These are phyloP conservation scores for Phytophthora brassicae DNA, from an alignment of 352 stramenopile genomes.

Conservation along the genomic window DNA sequence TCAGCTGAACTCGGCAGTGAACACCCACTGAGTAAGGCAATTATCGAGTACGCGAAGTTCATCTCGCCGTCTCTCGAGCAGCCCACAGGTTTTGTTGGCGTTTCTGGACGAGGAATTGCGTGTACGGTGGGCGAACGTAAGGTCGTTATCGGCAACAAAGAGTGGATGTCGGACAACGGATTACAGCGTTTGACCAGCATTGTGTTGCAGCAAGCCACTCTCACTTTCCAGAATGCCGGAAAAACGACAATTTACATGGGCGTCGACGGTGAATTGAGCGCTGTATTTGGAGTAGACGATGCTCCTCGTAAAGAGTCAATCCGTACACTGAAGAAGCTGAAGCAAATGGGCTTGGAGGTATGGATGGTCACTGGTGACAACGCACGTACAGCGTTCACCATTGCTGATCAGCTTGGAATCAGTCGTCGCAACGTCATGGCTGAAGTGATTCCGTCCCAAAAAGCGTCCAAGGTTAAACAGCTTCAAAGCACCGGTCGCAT, in stretches of 20 bases:
- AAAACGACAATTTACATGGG: constrained; percentile 96
- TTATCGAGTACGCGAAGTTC: constrained; percentile 92
- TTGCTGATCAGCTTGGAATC: constrained; percentile 94
- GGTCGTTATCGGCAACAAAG: constrained; percentile 92
- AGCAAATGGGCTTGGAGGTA: constrained; percentile 92
- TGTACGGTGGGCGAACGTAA: constrained; percentile 68
- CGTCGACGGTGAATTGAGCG: constrained; percentile 76
- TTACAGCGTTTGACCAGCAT: constrained; percentile 74
- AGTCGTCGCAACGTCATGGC: constrained; percentile 92
- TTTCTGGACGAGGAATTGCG: constrained; percentile 89
- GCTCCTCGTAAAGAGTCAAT: constrained; percentile 91
- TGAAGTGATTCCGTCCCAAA: constrained; percentile 95
- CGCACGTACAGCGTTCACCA: constrained; percentile 89
- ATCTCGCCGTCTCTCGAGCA: constrained; percentile 76
- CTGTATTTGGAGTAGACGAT: constrained; percentile 85
- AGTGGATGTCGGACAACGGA: constrained; percentile 86
- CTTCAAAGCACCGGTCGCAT: constrained; percentile 87
- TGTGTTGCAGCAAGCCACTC: constrained; percentile 67
- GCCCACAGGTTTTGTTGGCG: constrained; percentile 72
- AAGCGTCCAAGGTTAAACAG: constrained; percentile 91
- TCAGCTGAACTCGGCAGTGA: constrained; percentile 94
- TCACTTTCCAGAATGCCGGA: constrained; percentile 87
- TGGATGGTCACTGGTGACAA: constrained; percentile 99
- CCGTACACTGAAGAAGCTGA: constrained; percentile 89
- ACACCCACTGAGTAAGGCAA: constrained; percentile 93